Percentiles rank a stretch among this genome's conserved stretches.
Evolutionary conservation across 441 rosid genomes (phyloP).

Genomic region (Biscutella laevigata): DNA sequence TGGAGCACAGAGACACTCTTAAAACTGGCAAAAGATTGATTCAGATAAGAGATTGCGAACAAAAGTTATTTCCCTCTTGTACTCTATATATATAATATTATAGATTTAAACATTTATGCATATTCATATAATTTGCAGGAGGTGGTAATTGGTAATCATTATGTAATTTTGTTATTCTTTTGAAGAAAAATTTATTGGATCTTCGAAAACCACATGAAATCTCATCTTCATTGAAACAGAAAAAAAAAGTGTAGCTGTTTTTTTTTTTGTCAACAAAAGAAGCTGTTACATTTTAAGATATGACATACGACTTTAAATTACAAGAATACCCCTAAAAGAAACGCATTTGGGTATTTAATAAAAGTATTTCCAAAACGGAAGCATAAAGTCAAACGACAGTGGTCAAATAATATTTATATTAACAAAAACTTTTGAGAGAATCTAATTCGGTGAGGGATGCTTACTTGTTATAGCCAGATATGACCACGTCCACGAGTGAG

Average conservation of each 20-base stretch:
- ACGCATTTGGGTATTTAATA: background rate
- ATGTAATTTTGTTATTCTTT: constrained; percentile 15
- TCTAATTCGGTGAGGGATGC: constrained; percentile 22
- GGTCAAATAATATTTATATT: constrained; percentile 11
- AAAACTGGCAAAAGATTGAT: constrained; percentile 24
- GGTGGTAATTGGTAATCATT: constrained; percentile 6
- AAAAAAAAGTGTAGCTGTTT: too few species aligned
- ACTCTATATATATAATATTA: background rate
- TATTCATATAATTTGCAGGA: constrained; percentile 10
- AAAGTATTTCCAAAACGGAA: constrained; percentile 9
- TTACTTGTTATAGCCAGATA: constrained; percentile 16
- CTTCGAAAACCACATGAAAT: constrained; percentile 21
- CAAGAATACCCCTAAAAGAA: background rate
- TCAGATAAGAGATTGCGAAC: background rate
- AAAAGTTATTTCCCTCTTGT: constrained; percentile 5
- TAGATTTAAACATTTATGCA: background rate
- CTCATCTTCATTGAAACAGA: too few species aligned
- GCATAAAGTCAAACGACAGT: constrained; percentile 19
- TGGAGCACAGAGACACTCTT: constrained; percentile 59
- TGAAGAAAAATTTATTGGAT: constrained; percentile 13
- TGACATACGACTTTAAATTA: too few species aligned
- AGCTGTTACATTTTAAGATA: background rate
- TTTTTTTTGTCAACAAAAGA: too few species aligned
- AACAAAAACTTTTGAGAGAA: background rate
- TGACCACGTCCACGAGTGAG: constrained; percentile 18